These are phyloP conservation scores for Casuarina glauca DNA, from an alignment of 306 rosid genomes.

Conservation along the genomic window DNA sequence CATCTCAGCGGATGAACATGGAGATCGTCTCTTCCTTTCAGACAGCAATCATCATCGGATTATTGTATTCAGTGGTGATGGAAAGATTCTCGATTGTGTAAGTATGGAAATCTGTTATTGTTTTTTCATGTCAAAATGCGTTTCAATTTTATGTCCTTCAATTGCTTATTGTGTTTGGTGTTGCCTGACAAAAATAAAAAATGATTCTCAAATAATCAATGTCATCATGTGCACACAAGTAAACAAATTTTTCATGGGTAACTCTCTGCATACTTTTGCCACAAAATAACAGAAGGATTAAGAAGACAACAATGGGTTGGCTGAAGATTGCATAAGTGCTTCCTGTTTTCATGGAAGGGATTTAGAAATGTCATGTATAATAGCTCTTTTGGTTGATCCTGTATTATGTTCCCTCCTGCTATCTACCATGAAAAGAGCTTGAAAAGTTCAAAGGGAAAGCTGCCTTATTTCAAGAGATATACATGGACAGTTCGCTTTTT, in stretches of 20 bases:
- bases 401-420: background rate
- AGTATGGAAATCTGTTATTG: constrained; percentile 31
- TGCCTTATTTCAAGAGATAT: background rate
- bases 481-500: background rate
- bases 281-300: background rate
- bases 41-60: constrained; percentile 92
- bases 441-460: background rate
- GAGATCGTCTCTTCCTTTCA: constrained; percentile 73
- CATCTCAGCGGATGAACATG: constrained; percentile 69
- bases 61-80: constrained; percentile 59
- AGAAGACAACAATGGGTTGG: background rate
- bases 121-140: constrained; percentile 19
- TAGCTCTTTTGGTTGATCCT: background rate
- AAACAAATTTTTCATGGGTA: background rate
- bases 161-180: constrained; percentile 11
- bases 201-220: background rate
- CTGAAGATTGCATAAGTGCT: background rate
- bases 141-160: constrained; percentile 23
- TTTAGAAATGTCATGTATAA: background rate
- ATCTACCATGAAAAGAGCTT: background rate
- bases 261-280: background rate
- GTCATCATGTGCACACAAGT: no score
- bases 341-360: background rate
- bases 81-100: constrained; percentile 82
- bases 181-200: constrained; percentile 14